Conservation (phyloP, 106 monocot species). For the Acanthochlamys bracteata region DNA sequence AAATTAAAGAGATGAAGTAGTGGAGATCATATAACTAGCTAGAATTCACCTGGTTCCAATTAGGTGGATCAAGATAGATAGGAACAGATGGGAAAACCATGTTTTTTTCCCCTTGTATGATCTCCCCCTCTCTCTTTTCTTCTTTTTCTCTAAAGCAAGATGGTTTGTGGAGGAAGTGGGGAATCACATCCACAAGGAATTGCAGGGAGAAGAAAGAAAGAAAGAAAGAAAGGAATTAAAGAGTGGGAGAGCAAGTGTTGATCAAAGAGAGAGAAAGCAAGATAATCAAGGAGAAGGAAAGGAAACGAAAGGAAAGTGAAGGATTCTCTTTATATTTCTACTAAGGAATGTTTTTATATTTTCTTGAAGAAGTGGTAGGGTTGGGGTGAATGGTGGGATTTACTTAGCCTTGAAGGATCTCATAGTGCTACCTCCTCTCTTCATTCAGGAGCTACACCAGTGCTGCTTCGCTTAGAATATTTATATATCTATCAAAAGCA, state of each 20-base stretch:
- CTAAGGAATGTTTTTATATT: neutral
- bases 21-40: neutral
- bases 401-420: conserved; percentile 34
- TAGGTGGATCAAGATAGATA: conserved; percentile 48
- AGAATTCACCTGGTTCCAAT: conserved; percentile 67
- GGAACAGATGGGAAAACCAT: conserved; percentile 45
- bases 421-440: conserved; percentile 5
- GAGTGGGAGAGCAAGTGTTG: neutral
- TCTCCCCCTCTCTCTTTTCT: conserved; percentile 18
- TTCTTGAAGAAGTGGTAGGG: neutral
- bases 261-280: neutral
- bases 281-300: conserved; percentile 14
- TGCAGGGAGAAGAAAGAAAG: conserved; percentile 13
- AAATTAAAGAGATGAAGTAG: neutral
- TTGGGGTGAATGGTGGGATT: conserved; percentile 11
- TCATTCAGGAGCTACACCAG: neutral
- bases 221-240: conserved; percentile 9
- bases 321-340: neutral
- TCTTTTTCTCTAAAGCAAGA: conserved; percentile 19
- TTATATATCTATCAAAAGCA: conserved; percentile 22
- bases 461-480: conserved; percentile 7
- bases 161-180: conserved; percentile 27
- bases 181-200: conserved; percentile 15
- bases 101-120: conserved; percentile 6
- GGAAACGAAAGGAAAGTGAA: neutral